Evolutionary conservation across 345 rosid genomes (phyloP).

Genomic region (Melaleuca alternifolia): DNA sequence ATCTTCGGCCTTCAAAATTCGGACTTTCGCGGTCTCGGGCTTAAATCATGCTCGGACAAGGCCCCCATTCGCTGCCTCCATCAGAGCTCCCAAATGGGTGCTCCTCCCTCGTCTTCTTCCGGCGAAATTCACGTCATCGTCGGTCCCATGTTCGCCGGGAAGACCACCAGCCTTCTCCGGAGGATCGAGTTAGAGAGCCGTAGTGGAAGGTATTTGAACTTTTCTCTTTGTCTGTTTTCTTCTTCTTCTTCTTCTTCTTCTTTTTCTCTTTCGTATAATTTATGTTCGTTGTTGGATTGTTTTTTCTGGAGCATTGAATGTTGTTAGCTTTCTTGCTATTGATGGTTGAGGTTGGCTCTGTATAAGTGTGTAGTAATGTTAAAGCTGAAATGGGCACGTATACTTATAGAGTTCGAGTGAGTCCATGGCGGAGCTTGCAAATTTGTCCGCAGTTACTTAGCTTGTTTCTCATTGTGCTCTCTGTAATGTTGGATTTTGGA

Average conservation of each 20-base stretch:
- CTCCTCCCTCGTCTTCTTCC: slow-evolving; percentile 10
- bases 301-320: not conserved
- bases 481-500: not conserved
- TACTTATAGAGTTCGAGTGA: not conserved
- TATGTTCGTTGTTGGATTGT: not conserved
- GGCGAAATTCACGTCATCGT: slow-evolving; percentile 77
- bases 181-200: slow-evolving; percentile 45
- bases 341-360: not conserved
- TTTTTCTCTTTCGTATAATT: not conserved
- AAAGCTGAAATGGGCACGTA: not conserved
- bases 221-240: too few relatives aligned
- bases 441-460: not conserved
- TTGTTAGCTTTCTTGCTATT: not conserved
- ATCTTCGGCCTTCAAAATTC: slow-evolving; percentile 6
- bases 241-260: not conserved
- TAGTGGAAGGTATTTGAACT: slow-evolving; percentile 38
- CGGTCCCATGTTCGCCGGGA: slow-evolving; percentile 68
- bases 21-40: slow-evolving; percentile 5
- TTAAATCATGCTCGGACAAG: slow-evolving; percentile 2
- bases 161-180: slow-evolving; percentile 63
- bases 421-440: not conserved
- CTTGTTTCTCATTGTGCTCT: not conserved
- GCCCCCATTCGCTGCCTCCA: not conserved
- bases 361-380: not conserved
- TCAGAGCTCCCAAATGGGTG: slow-evolving; percentile 7